Evolutionary conservation across 208 protist genomes (phyloP).

Genomic region (Leishmania tarentolae): DNA sequence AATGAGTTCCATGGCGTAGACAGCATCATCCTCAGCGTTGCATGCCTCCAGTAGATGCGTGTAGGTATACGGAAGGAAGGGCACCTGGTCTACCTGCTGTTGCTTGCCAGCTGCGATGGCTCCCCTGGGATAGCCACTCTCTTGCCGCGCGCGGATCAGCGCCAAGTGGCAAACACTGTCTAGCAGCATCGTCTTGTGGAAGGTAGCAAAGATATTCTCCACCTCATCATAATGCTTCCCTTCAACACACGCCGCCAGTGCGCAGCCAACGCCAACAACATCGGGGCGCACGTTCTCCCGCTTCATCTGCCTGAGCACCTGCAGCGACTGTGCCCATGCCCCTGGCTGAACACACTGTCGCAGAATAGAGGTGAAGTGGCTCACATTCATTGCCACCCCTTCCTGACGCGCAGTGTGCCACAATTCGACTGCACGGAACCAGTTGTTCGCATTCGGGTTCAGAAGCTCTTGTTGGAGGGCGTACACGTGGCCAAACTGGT

Average conservation of each 20-base stretch:
- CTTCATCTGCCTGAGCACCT: conserved; percentile 62
- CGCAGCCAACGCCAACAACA: conserved; percentile 67
- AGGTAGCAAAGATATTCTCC: conserved; percentile 57
- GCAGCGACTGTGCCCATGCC: conserved; percentile 71
- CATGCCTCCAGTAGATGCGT: conserved; percentile 62
- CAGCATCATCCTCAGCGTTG: conserved; percentile 41
- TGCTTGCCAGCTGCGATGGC: conserved; percentile 53
- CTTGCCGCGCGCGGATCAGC: conserved; percentile 56
- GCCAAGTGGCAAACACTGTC: conserved; percentile 85
- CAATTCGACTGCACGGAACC: conserved; percentile 84
- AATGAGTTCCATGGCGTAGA: conserved; percentile 56
- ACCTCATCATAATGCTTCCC: conserved; percentile 39
- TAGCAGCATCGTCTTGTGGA: conserved; percentile 59
- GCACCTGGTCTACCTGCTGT: conserved; percentile 58
- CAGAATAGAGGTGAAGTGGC: conserved; percentile 78
- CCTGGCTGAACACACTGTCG: conserved; percentile 72
- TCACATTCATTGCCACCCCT: conserved; percentile 73
- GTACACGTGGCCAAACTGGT: conserved; percentile 92
- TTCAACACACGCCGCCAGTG: conserved; percentile 65
- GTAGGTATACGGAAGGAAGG: conserved; percentile 77
- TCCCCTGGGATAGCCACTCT: conserved; percentile 33
- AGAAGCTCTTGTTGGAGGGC: conserved; percentile 87
- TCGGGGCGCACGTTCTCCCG: conserved; percentile 71
- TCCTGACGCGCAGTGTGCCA: conserved; percentile 86
- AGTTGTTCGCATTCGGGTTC: conserved; percentile 63